Evolutionary conservation across 257 asterid species (phyloP).

Genomic region (Avicennia marina): DNA sequence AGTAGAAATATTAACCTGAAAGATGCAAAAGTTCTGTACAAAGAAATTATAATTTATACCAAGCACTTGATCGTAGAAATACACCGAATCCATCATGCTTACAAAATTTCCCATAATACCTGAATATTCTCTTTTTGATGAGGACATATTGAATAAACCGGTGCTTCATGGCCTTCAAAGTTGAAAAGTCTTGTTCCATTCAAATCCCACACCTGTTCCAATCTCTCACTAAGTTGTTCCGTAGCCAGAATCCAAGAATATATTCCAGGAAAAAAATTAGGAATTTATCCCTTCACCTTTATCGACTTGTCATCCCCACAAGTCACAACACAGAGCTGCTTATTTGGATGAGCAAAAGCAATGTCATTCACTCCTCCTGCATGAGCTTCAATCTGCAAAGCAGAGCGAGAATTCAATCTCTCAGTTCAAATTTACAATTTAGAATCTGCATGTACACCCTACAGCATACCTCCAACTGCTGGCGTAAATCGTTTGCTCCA

Average conservation of each 20-base stretch:
- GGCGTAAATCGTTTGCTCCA: slow-evolving; percentile 85
- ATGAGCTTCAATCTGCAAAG: slow-evolving; percentile 88
- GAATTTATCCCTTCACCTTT: slow-evolving; percentile 48
- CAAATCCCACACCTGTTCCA: slow-evolving; percentile 95
- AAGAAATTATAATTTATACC: neutral
- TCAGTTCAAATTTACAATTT: slow-evolving; percentile 9
- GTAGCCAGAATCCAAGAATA: slow-evolving; percentile 10
- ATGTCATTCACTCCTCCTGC: slow-evolving; percentile 87
- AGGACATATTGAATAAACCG: slow-evolving; percentile 93
- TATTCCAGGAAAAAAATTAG: neutral
- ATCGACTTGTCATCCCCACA: slow-evolving; percentile 97
- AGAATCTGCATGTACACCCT: slow-evolving; percentile 3
- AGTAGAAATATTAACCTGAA: neutral
- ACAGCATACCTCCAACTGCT: slow-evolving; percentile 73
- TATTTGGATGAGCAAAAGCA: slow-evolving; percentile 94
- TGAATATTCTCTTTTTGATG: slow-evolving; percentile 95
- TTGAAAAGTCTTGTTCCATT: slow-evolving; percentile 76
- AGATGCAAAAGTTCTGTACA: neutral
- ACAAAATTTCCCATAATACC: slow-evolving; percentile 38
- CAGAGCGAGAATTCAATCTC: slow-evolving; percentile 16
- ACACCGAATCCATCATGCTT: too few relatives aligned
- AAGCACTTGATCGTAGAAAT: neutral
- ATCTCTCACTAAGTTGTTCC: slow-evolving; percentile 28
- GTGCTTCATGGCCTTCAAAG: slow-evolving; percentile 98
- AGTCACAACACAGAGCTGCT: slow-evolving; percentile 81